Percentiles rank a stretch among this genome's conserved stretches.
Evolutionary conservation across 2,329 filamentous ascomycete genomes (phyloP).

Genomic region (Stemphylium beticola): DNA sequence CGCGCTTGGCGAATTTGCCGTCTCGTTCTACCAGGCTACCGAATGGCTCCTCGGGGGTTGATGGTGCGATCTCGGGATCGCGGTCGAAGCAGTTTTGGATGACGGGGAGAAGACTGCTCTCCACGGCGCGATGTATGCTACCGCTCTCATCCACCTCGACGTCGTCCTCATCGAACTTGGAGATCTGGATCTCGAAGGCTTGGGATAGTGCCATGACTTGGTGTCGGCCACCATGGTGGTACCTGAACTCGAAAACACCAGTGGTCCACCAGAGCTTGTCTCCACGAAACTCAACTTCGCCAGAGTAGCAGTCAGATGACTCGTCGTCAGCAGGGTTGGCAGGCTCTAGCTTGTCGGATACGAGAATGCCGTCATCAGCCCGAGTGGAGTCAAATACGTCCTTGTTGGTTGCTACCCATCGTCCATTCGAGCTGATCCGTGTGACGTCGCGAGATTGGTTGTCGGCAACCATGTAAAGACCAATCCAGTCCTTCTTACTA

Average conservation of each 20-base stretch:
- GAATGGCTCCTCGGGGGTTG: constrained; percentile 78
- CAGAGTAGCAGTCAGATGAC: constrained; percentile 68
- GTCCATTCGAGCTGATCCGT: constrained; percentile 81
- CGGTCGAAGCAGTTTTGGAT: constrained; percentile 92
- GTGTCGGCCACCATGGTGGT: constrained; percentile 92
- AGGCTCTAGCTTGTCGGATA: constrained; percentile 67
- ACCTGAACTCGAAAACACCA: constrained; percentile 94
- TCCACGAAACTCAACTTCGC: constrained; percentile 85
- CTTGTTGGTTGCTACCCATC: constrained; percentile 83
- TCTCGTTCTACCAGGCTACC: constrained; percentile 85
- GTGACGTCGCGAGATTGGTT: constrained; percentile 86
- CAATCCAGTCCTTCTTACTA: constrained; percentile 92
- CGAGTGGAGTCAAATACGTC: constrained; percentile 77
- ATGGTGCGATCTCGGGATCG: constrained; percentile 88
- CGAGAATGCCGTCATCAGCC: constrained; percentile 77
- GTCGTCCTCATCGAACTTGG: constrained; percentile 77
- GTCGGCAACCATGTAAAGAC: constrained; percentile 93
- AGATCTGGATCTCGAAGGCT: constrained; percentile 88
- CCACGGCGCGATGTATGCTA: constrained; percentile 72
- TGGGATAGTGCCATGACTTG: constrained; percentile 92
- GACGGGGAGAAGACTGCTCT: constrained; percentile 78
- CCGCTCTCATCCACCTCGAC: constrained; percentile 65
- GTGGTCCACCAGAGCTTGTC: constrained; percentile 98
- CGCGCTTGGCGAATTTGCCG: constrained; percentile 83
- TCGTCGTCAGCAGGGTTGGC: constrained; percentile 53